phyloP scores from a whole-genome alignment of 768 basidiomycete species.

The Pholiota molesta region DNA sequence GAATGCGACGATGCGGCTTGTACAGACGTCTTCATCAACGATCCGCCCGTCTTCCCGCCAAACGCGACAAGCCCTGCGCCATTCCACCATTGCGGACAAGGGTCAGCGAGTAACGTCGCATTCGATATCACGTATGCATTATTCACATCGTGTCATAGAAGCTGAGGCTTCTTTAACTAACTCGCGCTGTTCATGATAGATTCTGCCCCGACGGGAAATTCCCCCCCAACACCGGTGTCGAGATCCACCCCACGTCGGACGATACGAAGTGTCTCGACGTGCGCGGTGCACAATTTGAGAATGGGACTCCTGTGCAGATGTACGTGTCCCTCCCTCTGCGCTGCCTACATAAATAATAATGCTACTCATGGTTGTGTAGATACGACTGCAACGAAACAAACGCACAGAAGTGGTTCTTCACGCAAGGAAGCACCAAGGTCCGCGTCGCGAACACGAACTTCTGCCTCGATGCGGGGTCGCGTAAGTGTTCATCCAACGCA shows the following conservation, averaged over 20 bases:
- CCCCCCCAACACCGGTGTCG: neutral
- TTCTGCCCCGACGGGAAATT: neutral
- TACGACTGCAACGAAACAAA: constrained; percentile 11
- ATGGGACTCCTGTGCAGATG: neutral
- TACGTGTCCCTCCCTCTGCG: neutral
- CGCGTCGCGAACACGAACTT: constrained; percentile 4
- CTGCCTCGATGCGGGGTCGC: constrained; percentile 15
- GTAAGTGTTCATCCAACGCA: neutral
- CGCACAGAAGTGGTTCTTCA: constrained; percentile 10
- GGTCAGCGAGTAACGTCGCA: neutral
- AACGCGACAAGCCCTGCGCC: neutral
- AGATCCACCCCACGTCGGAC: neutral
- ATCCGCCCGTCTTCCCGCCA: neutral
- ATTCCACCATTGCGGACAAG: neutral
- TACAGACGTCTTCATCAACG: neutral
- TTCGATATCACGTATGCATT: neutral
- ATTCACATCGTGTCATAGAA: no score
- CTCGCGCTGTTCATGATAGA: neutral
- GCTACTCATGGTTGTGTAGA: neutral
- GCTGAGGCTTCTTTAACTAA: neutral
- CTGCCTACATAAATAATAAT: neutral
- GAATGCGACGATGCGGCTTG: neutral
- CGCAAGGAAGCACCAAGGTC: neutral
- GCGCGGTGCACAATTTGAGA: neutral
- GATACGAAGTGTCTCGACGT: neutral